phyloP scores from a whole-genome alignment of 2,329 filamentous ascomycete species.

The Trichoderma sp. region DNA sequence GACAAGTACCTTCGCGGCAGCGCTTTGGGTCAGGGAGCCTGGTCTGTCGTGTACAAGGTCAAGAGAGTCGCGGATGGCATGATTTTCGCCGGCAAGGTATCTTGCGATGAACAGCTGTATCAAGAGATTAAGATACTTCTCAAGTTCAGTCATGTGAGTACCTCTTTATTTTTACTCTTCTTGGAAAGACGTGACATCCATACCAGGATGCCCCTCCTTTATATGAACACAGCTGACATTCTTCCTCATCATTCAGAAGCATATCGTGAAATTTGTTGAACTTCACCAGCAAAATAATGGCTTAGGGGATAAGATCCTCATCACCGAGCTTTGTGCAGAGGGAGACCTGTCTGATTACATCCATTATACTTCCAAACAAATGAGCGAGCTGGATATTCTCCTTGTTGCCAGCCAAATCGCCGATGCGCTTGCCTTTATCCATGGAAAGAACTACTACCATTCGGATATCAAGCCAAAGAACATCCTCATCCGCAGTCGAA shows the following conservation, averaged over 20 bases:
- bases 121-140: conserved; percentile 27
- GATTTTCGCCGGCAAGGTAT: conserved; percentile 32
- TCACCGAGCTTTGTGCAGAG: conserved; percentile 32
- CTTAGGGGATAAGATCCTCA: conserved; percentile 25
- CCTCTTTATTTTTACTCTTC: too few relatives aligned
- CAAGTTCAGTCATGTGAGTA: conserved; percentile 28
- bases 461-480: conserved; percentile 35
- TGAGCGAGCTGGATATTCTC: conserved; percentile 22
- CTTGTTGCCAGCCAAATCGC: conserved; percentile 26
- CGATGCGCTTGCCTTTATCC: conserved; percentile 29
- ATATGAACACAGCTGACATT: not conserved
- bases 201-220: not conserved
- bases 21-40: conserved; percentile 30
- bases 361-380: conserved; percentile 23
- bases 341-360: conserved; percentile 30
- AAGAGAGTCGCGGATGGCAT: conserved; percentile 24
- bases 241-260: conserved; percentile 20
- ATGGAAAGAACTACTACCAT: conserved; percentile 27
- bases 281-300: conserved; percentile 26
- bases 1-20: conserved; percentile 28
- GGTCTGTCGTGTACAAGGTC: conserved; percentile 31
- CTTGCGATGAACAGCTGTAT: conserved; percentile 24
- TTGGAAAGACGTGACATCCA: not conserved
- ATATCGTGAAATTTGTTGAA: conserved; percentile 31
- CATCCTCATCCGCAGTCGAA: conserved; percentile 29